Conservation (phyloP, 2,329 filamentous ascomycete species). For the Pseudopyricularia cyperi region DNA sequence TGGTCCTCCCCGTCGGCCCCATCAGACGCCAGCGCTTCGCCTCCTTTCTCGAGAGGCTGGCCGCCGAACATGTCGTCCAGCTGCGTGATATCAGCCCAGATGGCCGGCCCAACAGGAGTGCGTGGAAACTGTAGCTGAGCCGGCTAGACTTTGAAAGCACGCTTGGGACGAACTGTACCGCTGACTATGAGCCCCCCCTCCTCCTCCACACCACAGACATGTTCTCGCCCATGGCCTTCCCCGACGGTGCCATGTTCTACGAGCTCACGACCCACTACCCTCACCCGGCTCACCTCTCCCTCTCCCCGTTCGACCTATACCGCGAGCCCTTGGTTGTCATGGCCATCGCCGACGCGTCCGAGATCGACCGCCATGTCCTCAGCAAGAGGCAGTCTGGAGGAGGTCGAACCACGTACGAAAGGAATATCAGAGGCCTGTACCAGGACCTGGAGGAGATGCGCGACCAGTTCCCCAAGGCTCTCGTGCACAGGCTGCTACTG, state of each 20-base stretch:
- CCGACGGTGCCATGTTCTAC: conserved; percentile 75
- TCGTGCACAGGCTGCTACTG: conserved; percentile 66
- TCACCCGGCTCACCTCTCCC: conserved; percentile 62
- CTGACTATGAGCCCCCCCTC: conserved; percentile 3
- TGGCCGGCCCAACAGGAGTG: conserved; percentile 75
- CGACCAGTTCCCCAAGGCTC: conserved; percentile 60
- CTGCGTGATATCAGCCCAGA: conserved; percentile 80
- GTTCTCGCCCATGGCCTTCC: conserved; percentile 86
- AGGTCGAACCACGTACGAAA: conserved; percentile 37
- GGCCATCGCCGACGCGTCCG: conserved; percentile 69
- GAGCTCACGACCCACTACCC: conserved; percentile 72
- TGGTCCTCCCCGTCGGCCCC: conserved; percentile 75
- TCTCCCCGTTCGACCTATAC: conserved; percentile 84
- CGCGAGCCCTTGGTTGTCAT: conserved; percentile 74
- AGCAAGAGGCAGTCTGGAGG: conserved; percentile 40
- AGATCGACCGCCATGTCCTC: conserved; percentile 43
- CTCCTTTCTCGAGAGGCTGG: conserved; percentile 64
- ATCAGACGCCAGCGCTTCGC: conserved; percentile 74
- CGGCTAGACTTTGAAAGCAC: not conserved
- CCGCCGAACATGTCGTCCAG: conserved; percentile 67
- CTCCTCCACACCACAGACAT: conserved; percentile 56
- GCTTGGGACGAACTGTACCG: not conserved
- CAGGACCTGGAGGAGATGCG: conserved; percentile 59
- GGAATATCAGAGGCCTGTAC: conserved; percentile 44
- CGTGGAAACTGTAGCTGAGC: conserved; percentile 13